phyloP scores from a whole-genome alignment of 1,284 basidiomycete genomes.

The Macrocystidia cucumis region DNA sequence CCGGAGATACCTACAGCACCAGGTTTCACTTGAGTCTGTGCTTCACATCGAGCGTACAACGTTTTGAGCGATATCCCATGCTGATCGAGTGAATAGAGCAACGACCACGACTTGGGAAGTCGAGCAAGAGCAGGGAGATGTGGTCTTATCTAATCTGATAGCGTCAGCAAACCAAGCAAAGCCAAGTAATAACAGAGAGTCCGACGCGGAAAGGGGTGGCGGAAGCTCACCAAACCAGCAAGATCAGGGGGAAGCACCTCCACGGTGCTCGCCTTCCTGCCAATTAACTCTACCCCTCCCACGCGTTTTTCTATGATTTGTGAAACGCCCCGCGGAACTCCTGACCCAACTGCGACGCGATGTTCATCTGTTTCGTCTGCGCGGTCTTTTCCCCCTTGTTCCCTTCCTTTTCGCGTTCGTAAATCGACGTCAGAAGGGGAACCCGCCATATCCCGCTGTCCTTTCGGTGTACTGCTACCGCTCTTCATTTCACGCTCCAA shows the following conservation, averaged over 20 bases:
- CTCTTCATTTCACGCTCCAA: constrained; percentile 21
- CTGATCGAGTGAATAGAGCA: constrained; percentile 92
- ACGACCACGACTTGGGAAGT: constrained; percentile 74
- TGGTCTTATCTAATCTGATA: constrained; percentile 48
- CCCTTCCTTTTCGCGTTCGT: constrained; percentile 7
- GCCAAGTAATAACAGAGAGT: neutral
- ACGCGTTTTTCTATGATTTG: constrained; percentile 37
- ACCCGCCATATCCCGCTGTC: constrained; percentile 7
- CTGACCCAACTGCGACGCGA: constrained; percentile 1
- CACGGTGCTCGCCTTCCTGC: constrained; percentile 45
- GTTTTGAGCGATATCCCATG: constrained; percentile 92
- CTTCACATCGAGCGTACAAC: constrained; percentile 66
- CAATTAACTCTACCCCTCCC: constrained; percentile 39
- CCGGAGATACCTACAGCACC: constrained; percentile 16
- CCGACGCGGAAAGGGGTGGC: constrained; percentile 3
- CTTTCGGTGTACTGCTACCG: constrained; percentile 5
- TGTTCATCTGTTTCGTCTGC: constrained; percentile 2
- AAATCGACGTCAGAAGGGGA: neutral
- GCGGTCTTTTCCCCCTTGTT: constrained; percentile 5
- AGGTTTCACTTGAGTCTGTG: constrained; percentile 13
- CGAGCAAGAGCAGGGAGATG: constrained; percentile 77
- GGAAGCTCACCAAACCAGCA: constrained; percentile 57
- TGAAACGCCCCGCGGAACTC: constrained; percentile 17
- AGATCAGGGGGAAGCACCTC: constrained; percentile 46
- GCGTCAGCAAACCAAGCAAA: constrained; percentile 1